Conservation (phyloP, 371 early-diverging fungal genomes). For the Umbelopsis sp. region DNA sequence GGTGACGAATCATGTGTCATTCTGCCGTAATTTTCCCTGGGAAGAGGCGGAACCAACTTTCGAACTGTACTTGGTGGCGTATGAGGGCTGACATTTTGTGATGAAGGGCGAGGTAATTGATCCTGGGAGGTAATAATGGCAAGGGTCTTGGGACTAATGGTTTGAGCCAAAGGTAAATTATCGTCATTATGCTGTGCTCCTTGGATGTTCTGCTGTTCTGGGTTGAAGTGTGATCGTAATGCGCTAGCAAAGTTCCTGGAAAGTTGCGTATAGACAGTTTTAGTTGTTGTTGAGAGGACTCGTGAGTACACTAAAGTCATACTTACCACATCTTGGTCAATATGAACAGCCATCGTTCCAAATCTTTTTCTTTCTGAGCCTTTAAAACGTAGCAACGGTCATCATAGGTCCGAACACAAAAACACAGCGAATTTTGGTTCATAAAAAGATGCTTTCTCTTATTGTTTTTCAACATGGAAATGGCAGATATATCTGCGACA, state of each 20-base stretch:
- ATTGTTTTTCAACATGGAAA: conserved; percentile 42
- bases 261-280: neutral
- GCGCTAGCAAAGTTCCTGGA: conserved; percentile 10
- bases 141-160: conserved; percentile 1
- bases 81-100: neutral
- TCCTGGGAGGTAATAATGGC: conserved; percentile 10
- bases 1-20: neutral
- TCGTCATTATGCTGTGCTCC: conserved; percentile 8
- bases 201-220: neutral
- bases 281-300: neutral
- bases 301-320: neutral
- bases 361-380: conserved; percentile 50
- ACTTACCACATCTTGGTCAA: conserved; percentile 55
- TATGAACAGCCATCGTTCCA: conserved; percentile 58
- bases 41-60: conserved; percentile 9
- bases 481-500: conserved; percentile 39
- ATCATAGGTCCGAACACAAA: conserved; percentile 47
- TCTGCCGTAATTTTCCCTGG: conserved; percentile 10
- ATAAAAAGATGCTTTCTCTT: conserved; percentile 25
- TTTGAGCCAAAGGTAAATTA: conserved; percentile 16
- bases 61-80: neutral
- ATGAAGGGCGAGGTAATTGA: neutral
- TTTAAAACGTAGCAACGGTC: conserved; percentile 39
- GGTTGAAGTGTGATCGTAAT: neutral
- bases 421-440: conserved; percentile 35